These are phyloP conservation scores for Protomyces inouyei DNA, from an alignment of 1,139 yeast genomes.

Conservation along the genomic window DNA sequence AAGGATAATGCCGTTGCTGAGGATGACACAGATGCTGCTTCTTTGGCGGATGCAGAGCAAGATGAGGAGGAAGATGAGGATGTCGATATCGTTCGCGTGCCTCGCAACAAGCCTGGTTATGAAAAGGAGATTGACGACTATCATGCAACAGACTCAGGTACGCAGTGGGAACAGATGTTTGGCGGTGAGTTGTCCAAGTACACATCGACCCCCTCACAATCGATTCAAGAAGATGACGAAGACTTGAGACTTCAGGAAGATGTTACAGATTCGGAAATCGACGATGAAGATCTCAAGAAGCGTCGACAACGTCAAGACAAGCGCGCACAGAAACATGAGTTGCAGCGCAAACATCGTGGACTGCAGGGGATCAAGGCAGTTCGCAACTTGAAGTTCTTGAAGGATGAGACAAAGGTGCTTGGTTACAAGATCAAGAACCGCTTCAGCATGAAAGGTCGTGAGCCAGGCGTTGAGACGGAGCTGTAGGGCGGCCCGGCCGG, in stretches of 20 bases:
- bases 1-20: slow-evolving; percentile 1
- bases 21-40: background rate
- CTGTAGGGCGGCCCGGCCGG: background rate
- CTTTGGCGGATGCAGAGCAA: background rate
- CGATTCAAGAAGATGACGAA: slow-evolving; percentile 4
- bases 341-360: slow-evolving; percentile 20
- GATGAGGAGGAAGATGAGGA: slow-evolving; percentile 9
- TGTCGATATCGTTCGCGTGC: slow-evolving; percentile 9
- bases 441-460: slow-evolving; percentile 23
- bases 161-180: slow-evolving; percentile 16
- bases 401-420: slow-evolving; percentile 23
- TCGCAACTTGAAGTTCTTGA: slow-evolving; percentile 22
- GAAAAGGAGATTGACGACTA: slow-evolving; percentile 21
- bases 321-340: slow-evolving; percentile 18
- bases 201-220: slow-evolving; percentile 5
- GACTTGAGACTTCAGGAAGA: slow-evolving; percentile 16
- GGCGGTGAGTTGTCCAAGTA: slow-evolving; percentile 15
- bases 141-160: slow-evolving; percentile 4
- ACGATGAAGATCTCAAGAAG: slow-evolving; percentile 18
- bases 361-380: slow-evolving; percentile 19
- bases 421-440: slow-evolving; percentile 14
- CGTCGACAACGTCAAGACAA: slow-evolving; percentile 22
- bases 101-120: slow-evolving; percentile 16
- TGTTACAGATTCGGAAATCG: slow-evolving; percentile 18
- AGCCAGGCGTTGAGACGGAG: slow-evolving; percentile 25